Percentiles rank a stretch among this genome's conserved stretches.
Evolutionary conservation across 179 eudicot species (phyloP).

Genomic region (Heliamphora pulchella): DNA sequence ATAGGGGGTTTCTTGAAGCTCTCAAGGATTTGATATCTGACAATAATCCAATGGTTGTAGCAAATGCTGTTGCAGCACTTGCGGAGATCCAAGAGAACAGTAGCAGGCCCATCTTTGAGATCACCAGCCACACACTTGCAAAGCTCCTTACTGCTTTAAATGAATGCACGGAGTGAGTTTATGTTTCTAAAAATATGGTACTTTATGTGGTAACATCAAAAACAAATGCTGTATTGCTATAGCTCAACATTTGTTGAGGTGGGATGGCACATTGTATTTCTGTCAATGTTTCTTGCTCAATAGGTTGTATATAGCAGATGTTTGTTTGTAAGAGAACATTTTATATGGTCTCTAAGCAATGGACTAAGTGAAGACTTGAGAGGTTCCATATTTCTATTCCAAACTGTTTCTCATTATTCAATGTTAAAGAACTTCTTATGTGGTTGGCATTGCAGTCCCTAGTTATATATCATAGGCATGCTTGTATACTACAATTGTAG

Average conservation of each 20-base stretch:
- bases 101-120: constrained; percentile 77
- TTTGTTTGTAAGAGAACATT: background rate
- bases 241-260: background rate
- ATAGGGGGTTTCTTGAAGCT: constrained; percentile 94
- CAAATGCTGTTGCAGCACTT: constrained; percentile 98
- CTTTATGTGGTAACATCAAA: background rate
- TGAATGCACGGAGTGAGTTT: constrained; percentile 96
- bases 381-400: background rate
- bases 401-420: background rate
- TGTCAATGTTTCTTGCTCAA: constrained; percentile 7
- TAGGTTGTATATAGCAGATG: background rate
- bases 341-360: background rate
- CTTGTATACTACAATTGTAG: background rate
- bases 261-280: background rate
- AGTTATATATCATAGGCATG: background rate
- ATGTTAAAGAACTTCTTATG: background rate
- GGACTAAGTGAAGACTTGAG: background rate
- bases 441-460: constrained; percentile 3
- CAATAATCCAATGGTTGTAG: constrained; percentile 99
- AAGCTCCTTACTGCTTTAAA: constrained; percentile 96
- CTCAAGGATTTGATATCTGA: constrained; percentile 97
- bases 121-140: constrained; percentile 75
- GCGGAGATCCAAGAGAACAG: constrained; percentile 96
- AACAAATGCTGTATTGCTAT: background rate
- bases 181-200: background rate